Evolutionary conservation across 352 stramenopile species (phyloP), one percentile per base, ranked within the genome.

Genomic region (Globisporangium splendens): DNA sequence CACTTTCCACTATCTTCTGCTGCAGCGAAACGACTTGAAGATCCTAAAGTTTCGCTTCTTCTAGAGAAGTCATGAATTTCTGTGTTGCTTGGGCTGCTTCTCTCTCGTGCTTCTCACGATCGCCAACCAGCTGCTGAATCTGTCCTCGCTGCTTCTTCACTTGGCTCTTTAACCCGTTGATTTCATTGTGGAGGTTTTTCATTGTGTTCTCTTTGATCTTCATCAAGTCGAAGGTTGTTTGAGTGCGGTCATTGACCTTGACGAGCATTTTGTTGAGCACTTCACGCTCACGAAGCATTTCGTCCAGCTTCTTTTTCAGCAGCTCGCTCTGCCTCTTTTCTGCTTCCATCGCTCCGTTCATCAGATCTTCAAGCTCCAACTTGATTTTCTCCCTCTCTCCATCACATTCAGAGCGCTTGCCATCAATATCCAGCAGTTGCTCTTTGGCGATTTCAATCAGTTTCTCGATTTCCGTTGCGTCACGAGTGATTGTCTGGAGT

Each of bases 121-220:
- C 89, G 1, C 67, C 60, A 18, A 96, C 83, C 13, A 98, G 83
- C 53, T 82, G 66, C 53, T 97, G 77, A 52, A 98, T 96, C 24
- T 80, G 71, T 46, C 73, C 59, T 0, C 83, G 73, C 54, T 97
- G 78, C 42, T 82, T 79, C 46, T 91, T 92, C 21, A 97, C 87
- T 21, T 88, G 84, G 5, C 73, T 59, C 54, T 93, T 90, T 42
- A 94, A 78, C 1, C 84, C 79, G 33, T 87, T 83, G 47, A 96
- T 91, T 61, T 98, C 91, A 55, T 97, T 96, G 61, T 86, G 64
- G 13, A 98, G 59, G 50, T 97, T 97, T 54, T 92, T 96, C 55
- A 85, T 75, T 24, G 87, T 93, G 65, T 95, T 96, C 56, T 96
- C 77, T 55, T 96, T 95, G 55, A 96, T 95, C 66, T 95, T 95